A percentile compares a stretch with the other conserved stretches of the same genome.
phyloP scores from a whole-genome alignment of 1,139 yeast species.

The Scheffersomyces stambukii region DNA sequence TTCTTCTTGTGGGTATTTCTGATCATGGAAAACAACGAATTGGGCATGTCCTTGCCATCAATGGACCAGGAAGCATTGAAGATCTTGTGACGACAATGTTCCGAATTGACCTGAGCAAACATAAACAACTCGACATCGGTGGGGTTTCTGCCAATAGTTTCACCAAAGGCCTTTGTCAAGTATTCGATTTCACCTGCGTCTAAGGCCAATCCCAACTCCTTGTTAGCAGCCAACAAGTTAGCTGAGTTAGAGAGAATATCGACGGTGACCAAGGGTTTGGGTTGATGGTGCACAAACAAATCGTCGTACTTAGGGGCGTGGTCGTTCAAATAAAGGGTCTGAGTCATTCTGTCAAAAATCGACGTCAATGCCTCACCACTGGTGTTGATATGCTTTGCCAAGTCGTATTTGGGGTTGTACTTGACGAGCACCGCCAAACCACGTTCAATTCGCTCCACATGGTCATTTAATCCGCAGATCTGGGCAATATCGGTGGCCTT shows the following conservation, averaged over 20 bases:
- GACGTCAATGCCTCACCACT: conserved; percentile 55
- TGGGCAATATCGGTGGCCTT: conserved; percentile 94
- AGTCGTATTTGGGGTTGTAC: conserved; percentile 64
- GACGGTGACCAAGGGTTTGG: conserved; percentile 80
- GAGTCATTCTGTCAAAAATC: conserved; percentile 95
- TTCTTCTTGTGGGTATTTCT: conserved; percentile 83
- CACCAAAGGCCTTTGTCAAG: conserved; percentile 71
- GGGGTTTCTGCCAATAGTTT: conserved; percentile 80
- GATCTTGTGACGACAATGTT: conserved; percentile 98
- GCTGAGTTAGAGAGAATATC: conserved; percentile 60
- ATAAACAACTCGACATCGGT: conserved; percentile 97
- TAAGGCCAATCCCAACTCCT: conserved; percentile 82
- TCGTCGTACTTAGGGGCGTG: conserved; percentile 62
- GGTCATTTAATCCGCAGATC: conserved; percentile 75
- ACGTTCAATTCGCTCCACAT: conserved; percentile 82
- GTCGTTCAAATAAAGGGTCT: conserved; percentile 48
- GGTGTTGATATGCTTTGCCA: conserved; percentile 55
- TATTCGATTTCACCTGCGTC: conserved; percentile 92
- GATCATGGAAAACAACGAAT: conserved; percentile 88
- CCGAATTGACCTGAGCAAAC: conserved; percentile 99
- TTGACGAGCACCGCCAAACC: conserved; percentile 74
- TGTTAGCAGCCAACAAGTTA: conserved; percentile 72
- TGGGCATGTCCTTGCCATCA: conserved; percentile 71
- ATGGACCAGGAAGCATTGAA: conserved; percentile 99
- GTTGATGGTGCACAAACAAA: conserved; percentile 72